A percentile compares a stretch with the other conserved stretches of the same genome.
Evolutionary conservation across 176 grass and related monocot species (phyloP).

Genomic region (Saccharum spontaneum): DNA sequence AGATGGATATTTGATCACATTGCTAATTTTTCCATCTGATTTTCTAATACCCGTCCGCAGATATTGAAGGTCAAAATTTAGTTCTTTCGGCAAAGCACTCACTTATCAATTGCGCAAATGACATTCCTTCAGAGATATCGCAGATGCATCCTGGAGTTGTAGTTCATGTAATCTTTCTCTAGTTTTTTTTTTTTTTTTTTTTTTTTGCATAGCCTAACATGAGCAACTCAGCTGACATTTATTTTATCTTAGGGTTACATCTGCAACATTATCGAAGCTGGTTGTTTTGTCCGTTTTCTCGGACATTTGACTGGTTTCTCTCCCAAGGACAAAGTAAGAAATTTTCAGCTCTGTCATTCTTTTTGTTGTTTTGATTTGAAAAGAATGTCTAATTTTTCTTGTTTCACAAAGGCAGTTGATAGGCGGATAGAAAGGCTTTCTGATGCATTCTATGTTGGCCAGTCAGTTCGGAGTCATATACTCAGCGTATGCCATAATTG

Average conservation of each 20-base stretch:
- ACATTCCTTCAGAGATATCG: slow-evolving; percentile 77
- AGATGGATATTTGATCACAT: not conserved
- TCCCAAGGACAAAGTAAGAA: slow-evolving; percentile 86
- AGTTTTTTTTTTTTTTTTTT: not conserved
- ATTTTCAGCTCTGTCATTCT: not conserved
- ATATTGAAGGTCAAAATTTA: slow-evolving; percentile 76
- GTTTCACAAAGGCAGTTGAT: slow-evolving; percentile 74
- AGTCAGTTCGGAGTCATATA: slow-evolving; percentile 81
- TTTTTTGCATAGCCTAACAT: not conserved
- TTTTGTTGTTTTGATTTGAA: slow-evolving; percentile 17
- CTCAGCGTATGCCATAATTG: slow-evolving; percentile 56
- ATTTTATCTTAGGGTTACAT: slow-evolving; percentile 75
- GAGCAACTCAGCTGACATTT: slow-evolving; percentile 23
- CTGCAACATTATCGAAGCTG: slow-evolving; percentile 92
- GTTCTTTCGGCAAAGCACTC: slow-evolving; percentile 93
- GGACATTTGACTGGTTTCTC: slow-evolving; percentile 91
- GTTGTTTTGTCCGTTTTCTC: slow-evolving; percentile 96
- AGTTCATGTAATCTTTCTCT: slow-evolving; percentile 57
- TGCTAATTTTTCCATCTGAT: slow-evolving; percentile 9
- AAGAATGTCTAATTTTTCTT: slow-evolving; percentile 40
- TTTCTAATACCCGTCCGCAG: slow-evolving; percentile 43
- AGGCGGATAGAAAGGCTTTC: slow-evolving; percentile 59
- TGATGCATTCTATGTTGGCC: slow-evolving; percentile 77
- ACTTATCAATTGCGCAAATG: slow-evolving; percentile 57
- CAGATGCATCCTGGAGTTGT: slow-evolving; percentile 57